A percentile compares a stretch with the other conserved stretches of the same genome.
phyloP scores from a whole-genome alignment of 768 basidiomycete genomes.

The Suillus americanus region DNA sequence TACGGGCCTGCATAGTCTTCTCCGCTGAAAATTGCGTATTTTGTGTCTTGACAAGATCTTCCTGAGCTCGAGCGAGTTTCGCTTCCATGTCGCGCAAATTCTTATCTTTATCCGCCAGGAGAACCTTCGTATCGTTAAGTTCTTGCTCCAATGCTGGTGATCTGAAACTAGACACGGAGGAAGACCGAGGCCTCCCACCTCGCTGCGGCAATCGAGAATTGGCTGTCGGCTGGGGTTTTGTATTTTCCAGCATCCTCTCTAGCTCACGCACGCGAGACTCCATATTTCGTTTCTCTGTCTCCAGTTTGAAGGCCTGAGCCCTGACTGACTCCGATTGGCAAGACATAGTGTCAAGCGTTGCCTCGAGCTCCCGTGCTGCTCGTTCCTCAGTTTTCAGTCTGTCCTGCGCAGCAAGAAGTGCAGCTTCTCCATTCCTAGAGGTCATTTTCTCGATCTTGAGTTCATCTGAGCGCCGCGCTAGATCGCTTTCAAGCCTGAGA shows the following conservation, averaged over 20 bases:
- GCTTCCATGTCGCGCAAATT: conserved; percentile 43
- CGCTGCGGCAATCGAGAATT: conserved; percentile 34
- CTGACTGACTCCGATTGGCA: conserved; percentile 49
- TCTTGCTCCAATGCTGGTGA: conserved; percentile 57
- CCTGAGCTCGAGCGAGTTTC: conserved; percentile 50
- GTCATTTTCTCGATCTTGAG: conserved; percentile 54
- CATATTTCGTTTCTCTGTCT: conserved; percentile 56
- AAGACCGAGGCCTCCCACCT: conserved; percentile 51
- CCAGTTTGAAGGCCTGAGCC: conserved; percentile 43
- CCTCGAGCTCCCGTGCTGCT: conserved; percentile 53
- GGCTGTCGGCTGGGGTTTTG: conserved; percentile 31
- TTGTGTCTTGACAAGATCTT: conserved; percentile 48
- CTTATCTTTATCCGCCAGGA: conserved; percentile 43
- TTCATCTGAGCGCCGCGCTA: conserved; percentile 51
- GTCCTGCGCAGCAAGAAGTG: conserved; percentile 48
- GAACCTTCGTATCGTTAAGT: conserved; percentile 44
- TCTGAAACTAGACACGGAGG: conserved; percentile 54
- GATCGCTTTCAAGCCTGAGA: conserved; percentile 52
- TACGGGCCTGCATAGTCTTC: conserved; percentile 41
- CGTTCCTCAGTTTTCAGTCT: conserved; percentile 51
- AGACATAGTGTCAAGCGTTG: conserved; percentile 54
- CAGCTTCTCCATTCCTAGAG: conserved; percentile 50
- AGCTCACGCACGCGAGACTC: conserved; percentile 61
- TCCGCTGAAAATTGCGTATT: conserved; percentile 62
- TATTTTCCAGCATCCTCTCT: conserved; percentile 40